Percentiles rank a stretch among this genome's conserved stretches.
Evolutionary conservation across 805 yeast species (phyloP).

Genomic region (Candida ortonii): DNA sequence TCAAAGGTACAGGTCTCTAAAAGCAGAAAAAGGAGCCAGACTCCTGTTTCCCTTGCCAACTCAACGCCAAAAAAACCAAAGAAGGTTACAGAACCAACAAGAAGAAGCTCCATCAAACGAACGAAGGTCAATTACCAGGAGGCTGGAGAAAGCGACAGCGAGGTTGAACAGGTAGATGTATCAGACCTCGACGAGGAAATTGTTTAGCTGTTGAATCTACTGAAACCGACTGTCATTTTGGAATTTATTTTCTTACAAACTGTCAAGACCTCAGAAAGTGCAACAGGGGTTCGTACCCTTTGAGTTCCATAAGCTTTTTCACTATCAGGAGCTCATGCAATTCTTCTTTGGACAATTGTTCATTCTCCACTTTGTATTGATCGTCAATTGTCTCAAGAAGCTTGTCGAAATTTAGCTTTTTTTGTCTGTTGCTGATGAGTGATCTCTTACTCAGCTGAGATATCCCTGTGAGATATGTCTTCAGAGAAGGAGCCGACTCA

Average conservation of each 20-base stretch:
- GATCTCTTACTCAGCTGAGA: conserved; percentile 33
- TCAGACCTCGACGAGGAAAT: background rate
- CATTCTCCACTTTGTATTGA: conserved; percentile 20
- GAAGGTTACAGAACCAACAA: conserved; percentile 29
- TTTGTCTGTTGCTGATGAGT: conserved; percentile 28
- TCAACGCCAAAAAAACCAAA: conserved; percentile 10
- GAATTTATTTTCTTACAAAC: too few relatives aligned
- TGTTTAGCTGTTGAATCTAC: too few relatives aligned
- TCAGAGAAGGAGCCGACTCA: conserved; percentile 25
- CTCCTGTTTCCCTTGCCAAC: conserved; percentile 5
- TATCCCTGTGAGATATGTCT: conserved; percentile 33
- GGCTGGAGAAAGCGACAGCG: conserved; percentile 5
- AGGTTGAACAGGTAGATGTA: background rate
- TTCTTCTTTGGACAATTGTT: conserved; percentile 37
- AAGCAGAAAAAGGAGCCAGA: conserved; percentile 26
- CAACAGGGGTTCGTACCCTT: conserved; percentile 66
- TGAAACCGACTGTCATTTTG: too few relatives aligned
- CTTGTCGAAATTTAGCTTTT: conserved; percentile 43
- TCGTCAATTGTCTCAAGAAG: conserved; percentile 40
- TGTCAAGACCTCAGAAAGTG: conserved; percentile 45
- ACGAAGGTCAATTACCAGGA: conserved; percentile 36
- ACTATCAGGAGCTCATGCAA: conserved; percentile 51
- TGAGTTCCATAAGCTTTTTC: conserved; percentile 58
- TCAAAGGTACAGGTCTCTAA: conserved; percentile 3
- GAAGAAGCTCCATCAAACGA: conserved; percentile 42